Evolutionary conservation across 2,329 filamentous ascomycete genomes (phyloP), one percentile per base, ranked within the genome.

Genomic region (Aspergillus carbonarius): DNA sequence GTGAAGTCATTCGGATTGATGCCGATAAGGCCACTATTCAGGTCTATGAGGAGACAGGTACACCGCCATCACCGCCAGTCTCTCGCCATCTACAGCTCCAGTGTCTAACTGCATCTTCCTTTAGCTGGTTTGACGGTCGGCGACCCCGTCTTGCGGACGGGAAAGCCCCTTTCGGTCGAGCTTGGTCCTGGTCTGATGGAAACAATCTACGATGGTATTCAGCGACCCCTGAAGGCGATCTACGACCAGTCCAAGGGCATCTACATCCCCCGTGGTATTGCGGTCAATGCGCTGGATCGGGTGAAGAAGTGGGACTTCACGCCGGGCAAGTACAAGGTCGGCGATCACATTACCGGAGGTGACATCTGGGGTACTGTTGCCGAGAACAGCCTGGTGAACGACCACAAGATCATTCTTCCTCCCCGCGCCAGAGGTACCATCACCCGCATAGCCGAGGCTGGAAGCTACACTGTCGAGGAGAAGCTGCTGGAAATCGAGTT

Each of bases 161-260:
- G 92, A 77, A 97, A 98, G 84, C 95, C 95, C 64, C 83, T 99
- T 57, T 97, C 95, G 59, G 95, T 99, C 78, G 95, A 99, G 79
- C 89, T 99, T 49, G 95, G 95, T 52, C 95, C 95, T 64, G 95
- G 95, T 75, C 83, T 99, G 76, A 92, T 99, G 85, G 93, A 98
- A 81, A 97, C 95, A 67, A 99, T 99, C 78, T 99, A 98, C 83
- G 95, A 99, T 77, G 95, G 95, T 81, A 99, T 99, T 72, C 95
- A 99, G 79, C 89, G 95, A 74, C 95, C 95, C 52, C 88, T 99
- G 69, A 89, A 89, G 79, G 88, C 86, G 66, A 99, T 99, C 71
- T 83, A 91, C 68, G 81, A 88, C 40, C 79, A 85, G 50, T 87
- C 92, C 54, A 82, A 92, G 72, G 92, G 91, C 78, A 99, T 99